Percentiles rank a stretch among this genome's conserved stretches.
Conservation (phyloP, 768 basidiomycete genomes). For the Boletus subcaerulescens region DNA sequence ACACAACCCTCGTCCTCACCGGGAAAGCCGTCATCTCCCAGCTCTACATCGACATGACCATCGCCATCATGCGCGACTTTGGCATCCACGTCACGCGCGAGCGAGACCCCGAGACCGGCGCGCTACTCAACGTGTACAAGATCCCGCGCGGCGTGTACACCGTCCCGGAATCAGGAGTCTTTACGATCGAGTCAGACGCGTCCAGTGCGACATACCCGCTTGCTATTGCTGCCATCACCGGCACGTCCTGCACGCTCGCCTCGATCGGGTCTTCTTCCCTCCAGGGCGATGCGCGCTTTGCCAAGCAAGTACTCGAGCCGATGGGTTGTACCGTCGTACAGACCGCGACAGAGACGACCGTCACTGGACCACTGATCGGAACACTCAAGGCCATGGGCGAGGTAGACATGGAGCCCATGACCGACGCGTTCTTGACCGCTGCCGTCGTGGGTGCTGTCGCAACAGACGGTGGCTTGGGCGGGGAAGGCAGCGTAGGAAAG, state of each 20-base stretch:
- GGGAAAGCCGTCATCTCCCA: slow-evolving; percentile 97
- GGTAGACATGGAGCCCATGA: slow-evolving; percentile 99
- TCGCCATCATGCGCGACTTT: slow-evolving; percentile 95
- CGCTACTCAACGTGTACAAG: slow-evolving; percentile 73
- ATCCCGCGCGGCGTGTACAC: slow-evolving; percentile 78
- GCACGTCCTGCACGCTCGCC: slow-evolving; percentile 89
- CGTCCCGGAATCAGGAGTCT: slow-evolving; percentile 62
- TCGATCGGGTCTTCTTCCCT: slow-evolving; percentile 90
- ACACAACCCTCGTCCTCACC: slow-evolving; percentile 85
- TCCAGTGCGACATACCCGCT: slow-evolving; percentile 96
- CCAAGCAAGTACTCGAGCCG: slow-evolving; percentile 84
- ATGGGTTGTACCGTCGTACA: slow-evolving; percentile 95
- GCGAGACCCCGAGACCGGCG: slow-evolving; percentile 55
- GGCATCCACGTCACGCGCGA: slow-evolving; percentile 75
- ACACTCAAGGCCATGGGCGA: slow-evolving; percentile 60
- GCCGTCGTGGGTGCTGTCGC: slow-evolving; percentile 88
- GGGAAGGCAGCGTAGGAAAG: slow-evolving; percentile 25
- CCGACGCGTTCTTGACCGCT: slow-evolving; percentile 97
- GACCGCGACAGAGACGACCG: slow-evolving; percentile 85
- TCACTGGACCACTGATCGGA: slow-evolving; percentile 84
- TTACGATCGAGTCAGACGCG: slow-evolving; percentile 94
- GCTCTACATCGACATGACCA: slow-evolving; percentile 99
- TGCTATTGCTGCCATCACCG: slow-evolving; percentile 95
- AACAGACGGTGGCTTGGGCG: slow-evolving; percentile 47
- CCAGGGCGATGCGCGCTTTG: slow-evolving; percentile 97